Evolutionary conservation across 331 rosid species (phyloP), one percentile per base, ranked within the genome.

Genomic region (Acacia pycnantha): DNA sequence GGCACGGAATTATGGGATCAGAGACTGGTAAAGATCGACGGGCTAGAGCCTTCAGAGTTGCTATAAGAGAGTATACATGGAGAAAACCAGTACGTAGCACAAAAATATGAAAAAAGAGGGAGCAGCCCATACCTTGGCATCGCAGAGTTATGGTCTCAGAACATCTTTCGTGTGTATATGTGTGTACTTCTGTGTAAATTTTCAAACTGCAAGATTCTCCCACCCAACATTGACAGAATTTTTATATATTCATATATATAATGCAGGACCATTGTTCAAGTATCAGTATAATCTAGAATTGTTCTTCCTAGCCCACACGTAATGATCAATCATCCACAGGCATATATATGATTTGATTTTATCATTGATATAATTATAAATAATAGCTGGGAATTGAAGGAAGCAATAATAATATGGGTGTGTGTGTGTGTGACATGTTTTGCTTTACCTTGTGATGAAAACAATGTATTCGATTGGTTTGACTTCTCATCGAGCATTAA

Each of bases 51-150:
- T 85, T 68, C 72, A 61, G 31, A 70, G 47, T 61, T 79, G 44
- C 84, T 51, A 31, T 61, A 75, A 61, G 41, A 62, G 59, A n/a
- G 21, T 75, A 51, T 66, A n/a, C 81, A 77, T 69, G 79, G 76
- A 65, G 35, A 79, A 73, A 77, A 58, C 8, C 6, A 77, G 89
- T 65, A 77, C 76, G 37, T 58, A 58, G 58, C 73, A 77, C 19
- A 72, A 72, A 50, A 77, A 35, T 61, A 83, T 73, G 83, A 86
- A 85, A 83, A 77, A 70, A 81, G 41, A 66, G n/a, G n/a, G 78
- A 72, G 44, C 83, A 47, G 58, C 85, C 87, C 86, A 80, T 83
- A 59, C 51, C 62, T 70, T 70, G 70, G 73, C 73, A 47, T 33
- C 35, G 78, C 80, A 51, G 70, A 53, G 27, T 27, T 35, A 80